These are phyloP conservation scores for Nigrospora sphaerica DNA, from an alignment of 2,329 filamentous ascomycete genomes.

Conservation along the genomic window DNA sequence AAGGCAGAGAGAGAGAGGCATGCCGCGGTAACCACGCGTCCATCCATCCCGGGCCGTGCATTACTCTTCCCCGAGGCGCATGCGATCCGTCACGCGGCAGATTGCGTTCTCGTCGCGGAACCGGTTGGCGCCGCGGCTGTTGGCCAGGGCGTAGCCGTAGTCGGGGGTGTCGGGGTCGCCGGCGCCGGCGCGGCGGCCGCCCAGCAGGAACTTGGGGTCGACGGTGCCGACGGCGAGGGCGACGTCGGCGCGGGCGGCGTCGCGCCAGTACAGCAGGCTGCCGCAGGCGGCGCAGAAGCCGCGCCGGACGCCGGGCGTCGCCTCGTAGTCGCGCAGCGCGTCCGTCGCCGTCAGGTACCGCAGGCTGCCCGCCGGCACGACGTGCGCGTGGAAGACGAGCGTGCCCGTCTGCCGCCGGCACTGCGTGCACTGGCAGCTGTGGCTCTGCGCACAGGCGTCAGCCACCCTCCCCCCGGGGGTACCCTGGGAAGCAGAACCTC, in stretches of 20 bases:
- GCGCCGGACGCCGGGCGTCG: constrained; percentile 18
- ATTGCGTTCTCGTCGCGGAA: constrained; percentile 1
- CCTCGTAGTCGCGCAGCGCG: constrained; percentile 30
- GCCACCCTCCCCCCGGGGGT: not conserved
- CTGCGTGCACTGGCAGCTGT: constrained; percentile 48
- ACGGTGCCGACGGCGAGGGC: not conserved
- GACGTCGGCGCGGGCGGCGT: not conserved
- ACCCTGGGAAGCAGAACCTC: not conserved
- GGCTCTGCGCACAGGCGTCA: constrained; percentile 20
- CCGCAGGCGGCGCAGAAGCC: not conserved
- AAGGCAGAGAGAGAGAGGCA: too few relatives aligned
- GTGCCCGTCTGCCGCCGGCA: constrained; percentile 44
- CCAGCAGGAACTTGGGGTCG: not conserved
- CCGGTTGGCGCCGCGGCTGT: not conserved
- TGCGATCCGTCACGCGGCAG: not conserved
- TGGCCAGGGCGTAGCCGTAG: constrained; percentile 1
- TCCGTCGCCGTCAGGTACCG: constrained; percentile 22
- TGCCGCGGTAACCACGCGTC: too few relatives aligned
- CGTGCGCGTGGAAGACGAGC: constrained; percentile 35
- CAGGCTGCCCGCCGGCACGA: constrained; percentile 25
- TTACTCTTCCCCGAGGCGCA: too few relatives aligned
- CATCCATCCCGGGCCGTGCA: too few relatives aligned
- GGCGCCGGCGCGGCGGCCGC: constrained; percentile 1
- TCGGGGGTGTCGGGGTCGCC: constrained; percentile 2
- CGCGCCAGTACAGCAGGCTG: not conserved